Evolutionary conservation across 345 rosid genomes (phyloP).

Genomic region (Gossypium mustelinum): DNA sequence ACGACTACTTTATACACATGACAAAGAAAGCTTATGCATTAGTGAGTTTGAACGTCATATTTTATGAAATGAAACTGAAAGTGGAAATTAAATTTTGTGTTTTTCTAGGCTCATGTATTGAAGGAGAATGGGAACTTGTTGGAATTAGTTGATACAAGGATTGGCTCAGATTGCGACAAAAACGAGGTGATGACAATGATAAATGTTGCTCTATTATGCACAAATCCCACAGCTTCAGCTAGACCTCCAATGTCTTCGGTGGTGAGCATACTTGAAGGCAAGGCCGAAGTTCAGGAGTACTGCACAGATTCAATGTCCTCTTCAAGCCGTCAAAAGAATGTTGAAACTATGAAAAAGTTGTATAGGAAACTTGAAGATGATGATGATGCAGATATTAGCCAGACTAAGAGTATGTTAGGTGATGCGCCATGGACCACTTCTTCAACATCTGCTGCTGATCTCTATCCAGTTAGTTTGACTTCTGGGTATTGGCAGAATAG

Average conservation of each 20-base stretch:
- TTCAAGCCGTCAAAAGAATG: background rate
- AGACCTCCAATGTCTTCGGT: background rate
- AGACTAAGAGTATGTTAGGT: background rate
- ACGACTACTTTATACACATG: too few species aligned
- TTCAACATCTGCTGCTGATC: background rate
- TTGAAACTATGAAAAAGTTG: conserved; percentile 20
- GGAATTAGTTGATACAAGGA: background rate
- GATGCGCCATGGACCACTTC: background rate
- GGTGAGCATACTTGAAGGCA: conserved; percentile 4
- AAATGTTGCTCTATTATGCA: background rate
- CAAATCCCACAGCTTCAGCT: background rate
- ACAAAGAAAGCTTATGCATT: too few species aligned
- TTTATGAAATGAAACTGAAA: background rate
- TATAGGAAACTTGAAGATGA: background rate
- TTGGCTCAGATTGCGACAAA: background rate
- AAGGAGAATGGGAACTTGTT: background rate
- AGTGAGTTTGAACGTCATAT: too few species aligned
- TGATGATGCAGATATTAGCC: background rate
- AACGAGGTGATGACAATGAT: background rate
- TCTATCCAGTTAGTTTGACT: background rate
- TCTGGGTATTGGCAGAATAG: background rate
- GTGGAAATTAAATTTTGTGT: background rate
- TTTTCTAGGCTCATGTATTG: background rate
- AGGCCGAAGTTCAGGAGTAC: background rate
- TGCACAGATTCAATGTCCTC: background rate